Evolutionary conservation across 495 filamentous ascomycete species (phyloP), one percentile per base, ranked within the genome.

Genomic region (Xylaria curta): DNA sequence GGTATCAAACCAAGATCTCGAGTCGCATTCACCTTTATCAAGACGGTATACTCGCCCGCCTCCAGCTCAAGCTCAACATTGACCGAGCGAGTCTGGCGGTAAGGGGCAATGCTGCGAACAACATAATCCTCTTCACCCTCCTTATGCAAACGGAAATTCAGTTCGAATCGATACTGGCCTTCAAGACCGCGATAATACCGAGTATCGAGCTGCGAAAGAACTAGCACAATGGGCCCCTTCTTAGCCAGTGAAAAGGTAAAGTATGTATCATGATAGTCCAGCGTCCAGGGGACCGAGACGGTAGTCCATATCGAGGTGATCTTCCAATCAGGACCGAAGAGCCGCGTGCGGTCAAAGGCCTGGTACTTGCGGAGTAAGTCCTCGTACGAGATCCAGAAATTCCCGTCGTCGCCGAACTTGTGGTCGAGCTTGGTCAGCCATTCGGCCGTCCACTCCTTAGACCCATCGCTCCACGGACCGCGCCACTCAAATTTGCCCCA

Each of bases 401-500:
- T 90, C 3, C 94, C 94, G 76, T 97, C 95, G 75, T 98, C 91
- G 40, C 95, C 95, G 78, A 97, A 98, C 47, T 86, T 89, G 75
- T 97, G 94, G 36, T 87, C 85, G 0, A 98, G 85, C 68, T 90
- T 90, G 51, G 88, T 79, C 86, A 97, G 90, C 93, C 93, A 97
- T 76, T 97, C 90, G 0, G 93, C 83, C 2, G 94, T 97, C 93
- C 95, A 98, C 80, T 97, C 91, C 75, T 94, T 93, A 10, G 92
- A 94, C 24, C 95, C 94, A 76, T 97, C 93, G 76, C 91, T 92
- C 92, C 94, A 97, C 5, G 93, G 81, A 7, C 92, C 92, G 13
- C 83, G 89, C 92, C 95, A 97, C 80, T 97, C 94, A 4, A 88
- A 88, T 64, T 87, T 88, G 2, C 95, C 95, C 94, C 94, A 97